Conservation (phyloP, 2,329 filamentous ascomycete genomes). For the Xylaria hypoxylon region DNA sequence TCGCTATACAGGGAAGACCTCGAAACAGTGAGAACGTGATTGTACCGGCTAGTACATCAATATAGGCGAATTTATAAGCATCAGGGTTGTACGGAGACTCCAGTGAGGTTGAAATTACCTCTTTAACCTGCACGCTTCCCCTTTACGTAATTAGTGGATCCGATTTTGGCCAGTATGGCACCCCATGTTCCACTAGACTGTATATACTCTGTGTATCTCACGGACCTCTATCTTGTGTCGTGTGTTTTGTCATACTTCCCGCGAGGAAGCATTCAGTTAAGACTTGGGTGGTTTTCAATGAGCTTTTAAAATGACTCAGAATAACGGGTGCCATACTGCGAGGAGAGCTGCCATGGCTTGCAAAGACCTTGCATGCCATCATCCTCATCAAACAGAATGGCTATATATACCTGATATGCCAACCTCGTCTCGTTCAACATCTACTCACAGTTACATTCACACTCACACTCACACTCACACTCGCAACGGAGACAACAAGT, state of each 20-base stretch:
- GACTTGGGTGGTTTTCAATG: not conserved
- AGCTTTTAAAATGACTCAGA: slow-evolving; percentile 11
- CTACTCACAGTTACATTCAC: not conserved
- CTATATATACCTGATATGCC: slow-evolving; percentile 21
- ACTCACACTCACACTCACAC: not conserved
- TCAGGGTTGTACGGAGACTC: not conserved
- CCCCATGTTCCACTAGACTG: slow-evolving; percentile 31
- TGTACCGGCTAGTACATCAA: not conserved
- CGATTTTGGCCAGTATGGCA: slow-evolving; percentile 19
- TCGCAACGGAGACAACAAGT: not conserved
- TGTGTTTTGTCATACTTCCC: not conserved
- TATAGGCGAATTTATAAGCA: not conserved
- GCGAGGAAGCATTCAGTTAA: not conserved
- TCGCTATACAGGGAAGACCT: not conserved
- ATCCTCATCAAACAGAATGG: not conserved
- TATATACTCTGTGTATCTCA: not conserved
- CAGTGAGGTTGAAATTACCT: not conserved
- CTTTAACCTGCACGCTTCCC: not conserved
- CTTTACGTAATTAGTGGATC: slow-evolving; percentile 14
- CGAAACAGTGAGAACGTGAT: not conserved
- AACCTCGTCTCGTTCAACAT: not conserved
- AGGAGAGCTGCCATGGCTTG: not conserved
- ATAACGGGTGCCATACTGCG: slow-evolving; percentile 20
- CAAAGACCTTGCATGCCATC: not conserved
- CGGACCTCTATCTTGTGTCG: not conserved